A percentile compares a stretch with the other conserved stretches of the same genome.
Conservation (phyloP, 495 filamentous ascomycete species). For the Parmelia sp. region DNA sequence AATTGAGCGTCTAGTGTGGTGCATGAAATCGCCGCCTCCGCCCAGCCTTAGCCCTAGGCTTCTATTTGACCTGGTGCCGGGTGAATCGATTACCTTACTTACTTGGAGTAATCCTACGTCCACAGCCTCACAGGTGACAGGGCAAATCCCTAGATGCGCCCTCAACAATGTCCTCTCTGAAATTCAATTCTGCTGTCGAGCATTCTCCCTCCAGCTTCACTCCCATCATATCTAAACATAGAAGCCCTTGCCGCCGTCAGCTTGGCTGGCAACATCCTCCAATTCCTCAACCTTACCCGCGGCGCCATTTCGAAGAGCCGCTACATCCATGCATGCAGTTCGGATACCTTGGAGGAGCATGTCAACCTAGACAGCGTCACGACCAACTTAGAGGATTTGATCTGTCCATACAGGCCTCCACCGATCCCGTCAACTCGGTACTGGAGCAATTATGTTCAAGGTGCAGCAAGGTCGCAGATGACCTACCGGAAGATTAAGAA, state of each 20-base stretch:
- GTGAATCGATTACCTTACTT: too few relatives aligned
- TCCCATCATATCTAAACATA: background rate
- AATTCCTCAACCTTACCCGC: background rate
- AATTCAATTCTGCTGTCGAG: background rate
- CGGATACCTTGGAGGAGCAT: background rate
- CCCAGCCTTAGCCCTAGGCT: too few relatives aligned
- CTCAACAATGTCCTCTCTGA: background rate
- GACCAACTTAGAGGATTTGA: background rate
- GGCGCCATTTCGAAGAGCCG: background rate
- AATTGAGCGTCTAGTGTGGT: too few relatives aligned
- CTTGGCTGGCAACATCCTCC: slow-evolving; percentile 5
- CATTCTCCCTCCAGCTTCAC: background rate
- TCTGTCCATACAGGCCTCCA: background rate
- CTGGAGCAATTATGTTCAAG: slow-evolving; percentile 5
- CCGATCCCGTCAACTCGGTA: background rate
- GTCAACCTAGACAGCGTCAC: background rate
- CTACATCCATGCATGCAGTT: background rate
- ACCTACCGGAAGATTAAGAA: background rate
- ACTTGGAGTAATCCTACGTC: background rate
- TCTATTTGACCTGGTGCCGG: too few relatives aligned
- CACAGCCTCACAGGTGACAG: too few relatives aligned
- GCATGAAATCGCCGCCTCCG: too few relatives aligned
- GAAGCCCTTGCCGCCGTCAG: background rate
- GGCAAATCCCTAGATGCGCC: background rate
- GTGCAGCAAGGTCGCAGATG: background rate